phyloP scores from a whole-genome alignment of 2,329 filamentous ascomycete genomes.

The Claviceps digitariae region DNA sequence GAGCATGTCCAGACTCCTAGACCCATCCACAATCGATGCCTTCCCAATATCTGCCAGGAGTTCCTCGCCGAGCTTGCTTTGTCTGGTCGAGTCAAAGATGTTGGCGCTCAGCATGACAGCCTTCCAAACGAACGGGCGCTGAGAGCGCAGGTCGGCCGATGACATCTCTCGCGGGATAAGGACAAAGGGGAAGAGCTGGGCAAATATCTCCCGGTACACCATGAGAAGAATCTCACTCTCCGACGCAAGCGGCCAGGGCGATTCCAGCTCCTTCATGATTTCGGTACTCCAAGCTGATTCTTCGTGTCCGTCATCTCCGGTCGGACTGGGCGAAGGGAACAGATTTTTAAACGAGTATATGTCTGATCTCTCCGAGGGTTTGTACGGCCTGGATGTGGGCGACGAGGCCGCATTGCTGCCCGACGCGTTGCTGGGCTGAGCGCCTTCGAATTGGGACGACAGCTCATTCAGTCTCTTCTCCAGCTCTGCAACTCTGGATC shows the following conservation, averaged over 20 bases:
- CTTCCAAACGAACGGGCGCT: constrained; percentile 35
- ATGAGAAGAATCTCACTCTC: constrained; percentile 28
- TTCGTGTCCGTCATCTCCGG: constrained; percentile 11
- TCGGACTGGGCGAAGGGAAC: constrained; percentile 18
- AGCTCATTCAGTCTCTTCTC: constrained; percentile 37
- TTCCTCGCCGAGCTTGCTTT: constrained; percentile 29
- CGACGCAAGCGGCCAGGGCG: constrained; percentile 26
- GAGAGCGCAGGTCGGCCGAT: constrained; percentile 21
- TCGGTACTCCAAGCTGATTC: constrained; percentile 11
- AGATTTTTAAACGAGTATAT: constrained; percentile 20
- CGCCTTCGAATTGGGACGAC: constrained; percentile 28
- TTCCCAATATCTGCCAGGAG: constrained; percentile 29
- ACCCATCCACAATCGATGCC: constrained; percentile 26
- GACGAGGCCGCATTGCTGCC: constrained; percentile 3
- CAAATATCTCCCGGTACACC: constrained; percentile 21
- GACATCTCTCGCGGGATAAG: constrained; percentile 23
- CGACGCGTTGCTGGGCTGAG: constrained; percentile 6
- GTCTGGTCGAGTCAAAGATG: constrained; percentile 29
- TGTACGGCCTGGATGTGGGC: constrained; percentile 4
- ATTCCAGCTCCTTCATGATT: constrained; percentile 13
- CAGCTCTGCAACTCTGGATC: constrained; percentile 35
- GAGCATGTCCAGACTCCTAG: constrained; percentile 31
- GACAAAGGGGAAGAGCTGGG: constrained; percentile 31
- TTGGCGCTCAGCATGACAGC: constrained; percentile 31
- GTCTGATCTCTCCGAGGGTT: constrained; percentile 8